Evolutionary conservation across 257 asterid genomes (phyloP), one percentile per base, ranked within the genome.

Genomic region (Paulownia fortunei): DNA sequence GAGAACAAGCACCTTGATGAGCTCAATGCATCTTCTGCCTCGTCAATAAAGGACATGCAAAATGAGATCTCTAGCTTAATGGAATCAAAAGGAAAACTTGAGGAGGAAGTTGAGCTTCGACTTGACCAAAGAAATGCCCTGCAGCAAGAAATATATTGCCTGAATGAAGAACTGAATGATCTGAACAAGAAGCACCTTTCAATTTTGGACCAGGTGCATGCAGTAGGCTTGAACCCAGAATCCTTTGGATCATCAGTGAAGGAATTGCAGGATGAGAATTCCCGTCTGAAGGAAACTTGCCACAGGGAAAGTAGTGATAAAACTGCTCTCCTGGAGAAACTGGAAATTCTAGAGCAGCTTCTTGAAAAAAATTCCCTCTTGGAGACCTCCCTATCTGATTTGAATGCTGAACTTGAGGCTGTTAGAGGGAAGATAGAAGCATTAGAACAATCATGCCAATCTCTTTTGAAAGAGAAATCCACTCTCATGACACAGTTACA

Each of bases 71-170:
- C 87, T 34, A 70, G 86, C 83, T 87, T 96, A 55, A 70, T 78
- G 52, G 96, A 90, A 79, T 84, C 88, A 21, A 89, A 85, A 84
- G 92, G 86, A 74, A 90, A 86, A 77, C 96, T 95, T 6, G 85
- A 82, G 91, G 89, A 88, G 83, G 99, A 96, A 84, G 96, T 93
- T 79, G 99, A 89, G 84, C 93, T 90, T 78, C 89, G 97, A 49
- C 79, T 93, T 63, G 97, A 92, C 79, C 85, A 96, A 80, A 90
- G 97, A 86, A 96, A 96, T 62, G 97, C 99, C 8, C 90, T 96
- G 79, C 99, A 96, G 86, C 97, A 92, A 83, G 99, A 96, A 83
- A 92, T 93, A 69, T 93, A 93, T 82, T 89, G 95, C 78, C 92
- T 96, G 82, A 96, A 87, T 82, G 98, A 96, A 87, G 97, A 96